Evolutionary conservation across 2,329 filamentous ascomycete genomes (phyloP), one percentile per base, ranked within the genome.

Genomic region (Neocatenulostroma microsporum): DNA sequence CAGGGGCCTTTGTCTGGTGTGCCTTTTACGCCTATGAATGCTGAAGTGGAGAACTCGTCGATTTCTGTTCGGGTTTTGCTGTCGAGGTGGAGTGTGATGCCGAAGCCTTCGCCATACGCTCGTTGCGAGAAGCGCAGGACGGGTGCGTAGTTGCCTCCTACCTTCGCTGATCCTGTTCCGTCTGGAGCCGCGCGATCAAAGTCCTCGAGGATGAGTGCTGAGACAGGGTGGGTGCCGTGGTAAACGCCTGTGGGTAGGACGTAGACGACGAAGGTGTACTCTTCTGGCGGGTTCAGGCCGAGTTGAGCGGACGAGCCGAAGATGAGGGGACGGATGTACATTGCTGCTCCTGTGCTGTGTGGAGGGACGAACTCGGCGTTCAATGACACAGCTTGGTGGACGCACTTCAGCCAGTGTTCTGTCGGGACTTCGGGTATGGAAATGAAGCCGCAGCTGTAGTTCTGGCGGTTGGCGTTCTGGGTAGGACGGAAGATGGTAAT

Each of bases 131-230:
- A 87, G 38, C 83, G 73, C 54, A 96, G 64, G 4, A 96, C 89
- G 3, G 89, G 89, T 8, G 88, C 89, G 58, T 96, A 96, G 66
- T 96, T 96, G 11, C 89, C 91, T 18, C 91, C 89, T 3, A 96
- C 74, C 66, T 96, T 96, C n/a, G 86, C 89, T 44, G 78, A 80
- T 0, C 89, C 89, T 0, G 84, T 93, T 1, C 89, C 89, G 52
- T 87, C 78, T 1, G 91, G 89, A n/a, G 89, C 89, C 0, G 88
- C 77, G 20, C 89, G 84, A 62, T 96, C 89, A 58, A 96, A 96
- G 20, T 91, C 82, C 54, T 96, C 89, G 3, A 96, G 72, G 41
- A 96, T 83, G 36, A 95, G 67, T 2, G 83, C 85, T 54, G 83
- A 80, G n/a, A 94, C 86, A 0, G 89, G 85, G 50, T 87, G 78